Evolutionary conservation across 2,329 filamentous ascomycete species (phyloP).

Genomic region (Pseudocercospora cruenta): DNA sequence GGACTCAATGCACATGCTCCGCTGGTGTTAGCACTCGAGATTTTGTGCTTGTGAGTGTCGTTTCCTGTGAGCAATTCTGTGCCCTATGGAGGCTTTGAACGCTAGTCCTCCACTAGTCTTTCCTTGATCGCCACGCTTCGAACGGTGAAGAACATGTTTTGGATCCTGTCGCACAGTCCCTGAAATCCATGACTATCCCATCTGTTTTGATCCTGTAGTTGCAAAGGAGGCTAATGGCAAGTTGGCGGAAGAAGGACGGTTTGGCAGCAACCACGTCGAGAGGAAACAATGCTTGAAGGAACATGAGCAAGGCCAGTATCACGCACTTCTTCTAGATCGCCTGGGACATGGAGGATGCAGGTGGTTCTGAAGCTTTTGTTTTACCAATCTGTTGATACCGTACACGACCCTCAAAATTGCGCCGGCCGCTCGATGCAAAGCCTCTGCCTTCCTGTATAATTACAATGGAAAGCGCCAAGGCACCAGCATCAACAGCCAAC

Average conservation of each 20-base stretch:
- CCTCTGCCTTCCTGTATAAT: conserved; percentile 6
- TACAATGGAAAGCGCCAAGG: conserved; percentile 6
- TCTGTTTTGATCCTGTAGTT: background rate
- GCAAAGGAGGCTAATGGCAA: background rate
- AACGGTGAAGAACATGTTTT: background rate
- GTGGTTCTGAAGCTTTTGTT: background rate
- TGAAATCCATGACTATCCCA: background rate
- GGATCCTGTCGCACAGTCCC: background rate
- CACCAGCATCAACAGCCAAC: conserved; percentile 7
- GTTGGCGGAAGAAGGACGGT: background rate
- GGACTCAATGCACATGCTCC: too few species aligned
- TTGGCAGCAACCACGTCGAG: background rate
- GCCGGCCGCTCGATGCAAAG: conserved; percentile 5
- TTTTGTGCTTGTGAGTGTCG: background rate
- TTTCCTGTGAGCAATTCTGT: background rate
- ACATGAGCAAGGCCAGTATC: background rate
- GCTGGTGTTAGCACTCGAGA: background rate
- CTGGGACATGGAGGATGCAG: background rate
- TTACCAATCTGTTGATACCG: background rate
- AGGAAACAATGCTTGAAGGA: background rate
- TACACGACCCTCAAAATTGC: background rate
- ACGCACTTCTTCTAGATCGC: background rate
- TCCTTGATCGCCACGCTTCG: background rate
- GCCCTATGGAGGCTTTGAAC: background rate
- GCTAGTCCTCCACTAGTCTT: background rate